These are phyloP conservation scores for Plicaturopsis crispa DNA, from an alignment of 768 basidiomycete species.

Conservation along the genomic window DNA sequence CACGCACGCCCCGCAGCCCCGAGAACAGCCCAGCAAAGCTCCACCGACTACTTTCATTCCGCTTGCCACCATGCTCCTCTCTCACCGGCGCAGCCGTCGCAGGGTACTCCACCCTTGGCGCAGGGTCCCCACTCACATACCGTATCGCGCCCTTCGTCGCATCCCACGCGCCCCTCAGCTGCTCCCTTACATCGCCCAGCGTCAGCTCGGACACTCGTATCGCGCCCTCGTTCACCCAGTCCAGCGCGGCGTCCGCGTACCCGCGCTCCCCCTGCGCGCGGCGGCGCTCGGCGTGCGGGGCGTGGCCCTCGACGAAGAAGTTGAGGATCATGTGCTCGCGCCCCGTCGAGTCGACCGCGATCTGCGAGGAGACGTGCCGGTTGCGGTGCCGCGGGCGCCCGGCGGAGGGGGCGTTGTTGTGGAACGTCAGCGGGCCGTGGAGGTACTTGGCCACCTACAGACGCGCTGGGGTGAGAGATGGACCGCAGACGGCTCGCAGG, in stretches of 20 bases:
- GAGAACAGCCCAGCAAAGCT: slow-evolving; percentile 64
- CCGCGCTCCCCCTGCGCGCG: too few relatives aligned
- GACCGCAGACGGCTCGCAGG: too few relatives aligned
- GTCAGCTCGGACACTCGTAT: slow-evolving; percentile 41
- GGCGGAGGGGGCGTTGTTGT: slow-evolving; percentile 75
- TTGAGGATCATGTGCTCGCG: slow-evolving; percentile 80
- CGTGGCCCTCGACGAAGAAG: slow-evolving; percentile 68
- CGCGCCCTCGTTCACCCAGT: slow-evolving; percentile 35
- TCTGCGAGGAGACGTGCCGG: slow-evolving; percentile 72
- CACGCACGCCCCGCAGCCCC: slow-evolving; percentile 40
- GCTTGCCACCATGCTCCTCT: slow-evolving; percentile 21
- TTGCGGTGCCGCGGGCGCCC: slow-evolving; percentile 76
- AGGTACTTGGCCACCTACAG: slow-evolving; percentile 63
- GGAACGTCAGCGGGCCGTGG: slow-evolving; percentile 60
- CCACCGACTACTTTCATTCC: slow-evolving; percentile 35
- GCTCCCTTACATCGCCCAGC: slow-evolving; percentile 43
- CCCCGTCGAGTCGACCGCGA: slow-evolving; percentile 64
- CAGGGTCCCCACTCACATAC: slow-evolving; percentile 62
- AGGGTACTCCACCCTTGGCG: slow-evolving; percentile 26
- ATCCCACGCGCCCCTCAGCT: slow-evolving; percentile 42
- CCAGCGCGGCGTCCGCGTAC: slow-evolving; percentile 33
- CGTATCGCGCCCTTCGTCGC: slow-evolving; percentile 52
- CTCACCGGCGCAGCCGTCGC: slow-evolving; percentile 20
- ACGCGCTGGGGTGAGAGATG: slow-evolving; percentile 6
- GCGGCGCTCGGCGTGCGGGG: too few relatives aligned